Percentiles rank a stretch among this genome's conserved stretches.
These are phyloP conservation scores for Ophiognomonia clavigignenti-juglandacearum DNA, from an alignment of 2,329 filamentous ascomycete species.

Conservation along the genomic window DNA sequence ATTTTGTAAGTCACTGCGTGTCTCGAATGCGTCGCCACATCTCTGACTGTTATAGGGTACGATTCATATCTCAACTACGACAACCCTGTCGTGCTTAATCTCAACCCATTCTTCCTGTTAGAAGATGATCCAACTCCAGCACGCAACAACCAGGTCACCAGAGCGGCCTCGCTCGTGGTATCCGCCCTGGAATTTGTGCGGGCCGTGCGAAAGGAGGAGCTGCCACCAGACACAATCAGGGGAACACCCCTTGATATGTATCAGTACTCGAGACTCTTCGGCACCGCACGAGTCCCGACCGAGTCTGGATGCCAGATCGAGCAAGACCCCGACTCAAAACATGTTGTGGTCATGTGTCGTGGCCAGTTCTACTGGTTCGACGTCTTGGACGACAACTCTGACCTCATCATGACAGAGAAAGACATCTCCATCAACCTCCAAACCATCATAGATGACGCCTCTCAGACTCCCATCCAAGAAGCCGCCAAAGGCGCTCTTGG, in stretches of 20 bases:
- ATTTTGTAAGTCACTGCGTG: constrained; percentile 67
- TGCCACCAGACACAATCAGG: constrained; percentile 81
- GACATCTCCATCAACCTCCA: constrained; percentile 88
- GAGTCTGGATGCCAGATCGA: constrained; percentile 94
- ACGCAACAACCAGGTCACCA: constrained; percentile 91
- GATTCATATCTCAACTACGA: constrained; percentile 98
- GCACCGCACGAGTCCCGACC: constrained; percentile 89
- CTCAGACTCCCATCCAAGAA: constrained; percentile 84
- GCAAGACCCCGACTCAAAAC: constrained; percentile 88
- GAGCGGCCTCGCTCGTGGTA: constrained; percentile 85
- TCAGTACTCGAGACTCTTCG: constrained; percentile 92
- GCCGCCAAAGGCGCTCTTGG: constrained; percentile 93
- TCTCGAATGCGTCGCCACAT: neutral
- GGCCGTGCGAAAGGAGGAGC: constrained; percentile 86
- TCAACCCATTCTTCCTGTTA: constrained; percentile 96
- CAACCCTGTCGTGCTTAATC: constrained; percentile 92
- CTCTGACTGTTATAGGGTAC: constrained; percentile 58
- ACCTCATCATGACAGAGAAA: constrained; percentile 95
- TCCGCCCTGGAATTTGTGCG: constrained; percentile 90
- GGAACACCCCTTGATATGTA: constrained; percentile 94
- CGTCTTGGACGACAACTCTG: constrained; percentile 87
- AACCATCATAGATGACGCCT: constrained; percentile 86
- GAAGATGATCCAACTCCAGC: constrained; percentile 97
- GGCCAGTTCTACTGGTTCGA: constrained; percentile 99
- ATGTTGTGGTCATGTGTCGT: constrained; percentile 87